phyloP scores from a whole-genome alignment of 305 asterid species.

The Rubia peregrina region DNA sequence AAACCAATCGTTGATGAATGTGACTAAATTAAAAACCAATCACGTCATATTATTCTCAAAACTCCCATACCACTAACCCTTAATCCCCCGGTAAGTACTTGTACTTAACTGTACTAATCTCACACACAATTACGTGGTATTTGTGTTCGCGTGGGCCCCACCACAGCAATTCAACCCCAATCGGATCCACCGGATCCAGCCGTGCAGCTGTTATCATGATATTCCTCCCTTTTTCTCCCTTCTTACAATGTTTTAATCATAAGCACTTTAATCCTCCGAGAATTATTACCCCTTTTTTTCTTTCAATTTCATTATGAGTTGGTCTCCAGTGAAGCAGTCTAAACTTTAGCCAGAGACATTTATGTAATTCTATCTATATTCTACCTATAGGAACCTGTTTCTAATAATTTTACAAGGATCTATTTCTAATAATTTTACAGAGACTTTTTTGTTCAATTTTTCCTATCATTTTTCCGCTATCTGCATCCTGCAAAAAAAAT shows the following conservation, averaged over 20 bases:
- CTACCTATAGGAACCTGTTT: too few species aligned
- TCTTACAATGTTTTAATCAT: conserved; percentile 3
- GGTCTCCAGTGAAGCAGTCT: too few species aligned
- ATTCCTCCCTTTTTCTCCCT: conserved; percentile 13
- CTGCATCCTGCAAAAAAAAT: too few species aligned
- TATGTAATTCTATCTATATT: too few species aligned
- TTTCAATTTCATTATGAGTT: too few species aligned
- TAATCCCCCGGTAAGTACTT: neutral
- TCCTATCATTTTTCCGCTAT: too few species aligned
- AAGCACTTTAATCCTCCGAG: neutral
- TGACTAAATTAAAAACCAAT: conserved; percentile 16
- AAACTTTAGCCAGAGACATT: too few species aligned
- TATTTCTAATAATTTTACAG: too few species aligned
- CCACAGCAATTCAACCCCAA: neutral
- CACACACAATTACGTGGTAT: conserved; percentile 5
- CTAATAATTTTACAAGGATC: too few species aligned
- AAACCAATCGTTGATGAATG: too few species aligned
- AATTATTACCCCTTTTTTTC: too few species aligned
- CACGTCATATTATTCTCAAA: conserved; percentile 18
- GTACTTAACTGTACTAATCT: neutral
- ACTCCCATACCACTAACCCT: conserved; percentile 1
- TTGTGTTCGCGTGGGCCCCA: conserved; percentile 32
- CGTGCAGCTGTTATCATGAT: conserved; percentile 27
- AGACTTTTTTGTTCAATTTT: too few species aligned
- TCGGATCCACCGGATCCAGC: conserved; percentile 18